Percentiles rank a stretch among this genome's conserved stretches.
Conservation (phyloP, 257 asterid genomes). For the Jacaranda copaia region DNA sequence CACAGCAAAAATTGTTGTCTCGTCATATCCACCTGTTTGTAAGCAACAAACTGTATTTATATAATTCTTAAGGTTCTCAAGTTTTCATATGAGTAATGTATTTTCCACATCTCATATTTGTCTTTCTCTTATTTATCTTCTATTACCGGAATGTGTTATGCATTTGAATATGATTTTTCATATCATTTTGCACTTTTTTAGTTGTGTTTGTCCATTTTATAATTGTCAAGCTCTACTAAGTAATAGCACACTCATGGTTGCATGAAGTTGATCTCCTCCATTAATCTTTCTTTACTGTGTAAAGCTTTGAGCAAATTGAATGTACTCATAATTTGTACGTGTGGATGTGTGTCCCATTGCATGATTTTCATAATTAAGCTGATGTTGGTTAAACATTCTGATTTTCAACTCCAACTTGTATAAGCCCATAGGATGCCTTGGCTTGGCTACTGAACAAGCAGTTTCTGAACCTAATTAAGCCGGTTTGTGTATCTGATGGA, state of each 20-base stretch:
- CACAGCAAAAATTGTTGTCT: constrained; percentile 46
- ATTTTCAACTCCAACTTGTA: background rate
- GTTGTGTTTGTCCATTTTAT: background rate
- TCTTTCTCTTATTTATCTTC: background rate
- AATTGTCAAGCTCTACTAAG: background rate
- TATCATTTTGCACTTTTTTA: background rate
- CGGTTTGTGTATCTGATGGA: background rate
- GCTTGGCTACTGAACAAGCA: background rate
- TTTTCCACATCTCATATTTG: background rate
- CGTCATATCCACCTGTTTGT: constrained; percentile 70
- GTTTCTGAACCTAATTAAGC: background rate
- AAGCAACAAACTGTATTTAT: constrained; percentile 45
- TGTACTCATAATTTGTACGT: background rate
- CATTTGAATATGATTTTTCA: constrained; percentile 18
- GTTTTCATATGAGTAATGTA: constrained; percentile 9
- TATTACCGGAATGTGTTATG: background rate
- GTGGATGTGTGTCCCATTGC: background rate
- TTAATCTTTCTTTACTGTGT: background rate
- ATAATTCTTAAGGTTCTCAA: constrained; percentile 10
- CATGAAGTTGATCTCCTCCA: background rate
- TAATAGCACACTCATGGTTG: background rate
- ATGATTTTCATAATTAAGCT: background rate
- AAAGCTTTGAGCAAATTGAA: background rate
- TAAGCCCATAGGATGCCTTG: background rate
- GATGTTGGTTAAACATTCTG: background rate